Base-by-base conservation (phyloP, 1,284 basidiomycete species). In the Fomes fomentarius region DNA sequence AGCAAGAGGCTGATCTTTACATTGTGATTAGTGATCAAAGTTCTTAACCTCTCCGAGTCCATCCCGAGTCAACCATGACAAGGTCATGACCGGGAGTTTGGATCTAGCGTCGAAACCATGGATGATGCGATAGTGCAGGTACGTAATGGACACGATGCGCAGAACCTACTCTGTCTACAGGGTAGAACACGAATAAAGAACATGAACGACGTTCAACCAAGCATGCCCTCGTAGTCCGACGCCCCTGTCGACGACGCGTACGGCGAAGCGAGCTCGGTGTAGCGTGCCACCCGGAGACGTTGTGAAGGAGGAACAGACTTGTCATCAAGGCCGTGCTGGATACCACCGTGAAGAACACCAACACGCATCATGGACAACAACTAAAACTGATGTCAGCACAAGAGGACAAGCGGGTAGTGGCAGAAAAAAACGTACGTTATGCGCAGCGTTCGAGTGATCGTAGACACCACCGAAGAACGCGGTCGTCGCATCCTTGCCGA, bases 381-480 rank as follows among this genome's bases (percentile, higher is more conserved):
- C 83, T 84, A 5, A 4, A 15, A 15, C 19, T 45, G 33, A 47
- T 30, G 17, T 22, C 26, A 67, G 73, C 67, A 11, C 25, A 45
- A 15, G 31, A 33, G 8, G 19, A 39, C 31, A 37, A 28, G n/a
- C 4, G 0, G 17, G 48, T 25, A 50, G 24, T 3, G 4, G n/a
- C n/a, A 4, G 8, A 19, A 24, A 25, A 52, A 19, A 28, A 69
- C 85, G 43, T 67, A 89, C 87, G 64, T 91, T 91, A 74, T 94
- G 91, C 2, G 94, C 94, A 35, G 92, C 93, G 67, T 96, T 95
- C 24, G 91, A 94, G 70, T 96, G 94, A 61, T 96, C 92, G 69
- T 96, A 95, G 1, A 95, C 90, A 64, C 94, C 94, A 55, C 94
- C 94, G 67, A 94, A 95, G 82, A 97, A 96, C 2, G 94, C 93